phyloP scores from a whole-genome alignment of 1,284 basidiomycete genomes.

The Exsudoporus floridanus region DNA sequence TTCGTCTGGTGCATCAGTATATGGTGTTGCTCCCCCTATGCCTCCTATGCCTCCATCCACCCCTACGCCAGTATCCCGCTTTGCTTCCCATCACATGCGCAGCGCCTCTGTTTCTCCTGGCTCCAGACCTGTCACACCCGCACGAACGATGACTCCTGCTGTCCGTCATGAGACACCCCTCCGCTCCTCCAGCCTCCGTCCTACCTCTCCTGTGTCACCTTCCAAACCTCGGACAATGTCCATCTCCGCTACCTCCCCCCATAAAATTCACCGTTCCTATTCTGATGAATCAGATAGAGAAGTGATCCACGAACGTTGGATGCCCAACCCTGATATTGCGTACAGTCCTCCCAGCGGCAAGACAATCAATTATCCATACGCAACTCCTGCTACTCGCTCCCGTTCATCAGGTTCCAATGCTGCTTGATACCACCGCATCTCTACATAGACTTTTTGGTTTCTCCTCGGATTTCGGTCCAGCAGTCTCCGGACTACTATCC shows the following conservation, averaged over 20 bases:
- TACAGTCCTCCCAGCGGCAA: conserved; percentile 35
- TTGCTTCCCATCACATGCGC: conserved; percentile 48
- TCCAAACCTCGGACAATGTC: conserved; percentile 48
- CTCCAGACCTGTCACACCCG: conserved; percentile 52
- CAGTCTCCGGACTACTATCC: conserved; percentile 32
- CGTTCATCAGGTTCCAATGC: conserved; percentile 37
- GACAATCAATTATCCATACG: conserved; percentile 30
- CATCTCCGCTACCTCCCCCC: conserved; percentile 41
- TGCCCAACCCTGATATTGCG: conserved; percentile 41
- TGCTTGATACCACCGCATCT: conserved; percentile 27
- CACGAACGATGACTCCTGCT: conserved; percentile 34
- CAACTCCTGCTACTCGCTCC: conserved; percentile 30
- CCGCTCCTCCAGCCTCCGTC: conserved; percentile 33
- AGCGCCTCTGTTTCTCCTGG: conserved; percentile 42
- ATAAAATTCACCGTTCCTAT: conserved; percentile 47
- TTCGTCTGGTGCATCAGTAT: conserved; percentile 37
- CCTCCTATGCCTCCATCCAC: conserved; percentile 37
- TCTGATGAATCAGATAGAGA: conserved; percentile 51
- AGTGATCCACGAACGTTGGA: conserved; percentile 51
- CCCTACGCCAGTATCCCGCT: conserved; percentile 44
- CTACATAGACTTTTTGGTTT: conserved; percentile 25
- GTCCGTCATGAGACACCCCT: conserved; percentile 39
- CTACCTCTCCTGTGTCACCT: conserved; percentile 42
- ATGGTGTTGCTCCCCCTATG: conserved; percentile 35
- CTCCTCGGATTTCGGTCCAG: conserved; percentile 22